These are phyloP conservation scores for Globisporangium splendens DNA, from an alignment of 352 stramenopile genomes.

Conservation along the genomic window DNA sequence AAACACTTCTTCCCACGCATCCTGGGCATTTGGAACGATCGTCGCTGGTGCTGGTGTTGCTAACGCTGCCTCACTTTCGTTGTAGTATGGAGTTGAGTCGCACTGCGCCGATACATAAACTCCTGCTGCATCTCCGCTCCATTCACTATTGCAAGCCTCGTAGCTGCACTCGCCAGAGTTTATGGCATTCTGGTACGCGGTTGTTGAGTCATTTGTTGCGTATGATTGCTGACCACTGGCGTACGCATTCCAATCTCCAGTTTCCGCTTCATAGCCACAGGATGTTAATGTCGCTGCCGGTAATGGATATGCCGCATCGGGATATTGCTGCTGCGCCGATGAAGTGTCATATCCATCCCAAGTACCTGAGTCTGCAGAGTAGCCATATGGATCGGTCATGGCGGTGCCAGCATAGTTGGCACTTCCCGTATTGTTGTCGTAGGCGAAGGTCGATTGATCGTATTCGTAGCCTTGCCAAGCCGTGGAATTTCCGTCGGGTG, in stretches of 20 bases:
- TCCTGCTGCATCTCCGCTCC: neutral
- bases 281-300: neutral
- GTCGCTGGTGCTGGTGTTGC: neutral
- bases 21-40: neutral
- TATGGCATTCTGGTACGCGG: neutral
- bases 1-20: slow-evolving; percentile 64
- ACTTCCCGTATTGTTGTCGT: neutral
- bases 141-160: neutral
- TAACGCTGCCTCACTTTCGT: neutral
- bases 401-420: neutral
- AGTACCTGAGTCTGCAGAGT: neutral
- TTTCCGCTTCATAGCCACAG: neutral
- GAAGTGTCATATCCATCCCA: too few relatives aligned
- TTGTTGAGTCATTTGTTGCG: neutral
- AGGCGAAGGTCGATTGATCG: neutral
- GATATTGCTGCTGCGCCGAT: too few relatives aligned
- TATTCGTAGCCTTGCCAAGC: slow-evolving; percentile 31
- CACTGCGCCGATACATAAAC: too few relatives aligned
- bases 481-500: slow-evolving; percentile 24
- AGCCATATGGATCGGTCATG: neutral
- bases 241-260: neutral
- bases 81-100: slow-evolving; percentile 1
- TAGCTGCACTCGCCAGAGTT: neutral
- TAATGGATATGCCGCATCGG: neutral
- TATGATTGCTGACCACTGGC: slow-evolving; percentile 6